Base-by-base conservation (phyloP, 2,329 filamentous ascomycete genomes). In the Talaromyces sp. region DNA sequence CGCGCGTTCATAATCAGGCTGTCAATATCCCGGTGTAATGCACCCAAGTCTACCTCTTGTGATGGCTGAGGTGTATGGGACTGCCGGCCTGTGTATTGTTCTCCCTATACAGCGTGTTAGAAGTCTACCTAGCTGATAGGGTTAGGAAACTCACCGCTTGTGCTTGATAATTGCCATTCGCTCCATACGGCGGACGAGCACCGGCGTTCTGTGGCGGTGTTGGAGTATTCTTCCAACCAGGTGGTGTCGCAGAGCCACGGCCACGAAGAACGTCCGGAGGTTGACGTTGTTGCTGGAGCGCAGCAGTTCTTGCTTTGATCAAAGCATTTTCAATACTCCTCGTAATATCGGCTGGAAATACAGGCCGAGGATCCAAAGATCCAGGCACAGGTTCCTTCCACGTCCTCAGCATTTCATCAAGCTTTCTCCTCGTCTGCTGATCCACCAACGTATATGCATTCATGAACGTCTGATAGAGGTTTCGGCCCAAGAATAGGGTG, bases 371-470 rank as follows among this genome's bases (percentile, higher is more conserved):
- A 69, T 96, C 93, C 72, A 96, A 86, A 14, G 94, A 96, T 54
- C 93, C 94, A 1, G 93, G 92, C 14, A 97, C 92, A 2, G 94
- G 91, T 69, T 96, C 91, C 76, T 97, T 97, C 94, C 94, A 99
- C 0, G 94, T 99, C 75, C 90, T 92, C 67, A 99, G 82, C 88
- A 99, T 93, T 75, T 95, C 92, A 72, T 97, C 94, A 85, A 99
- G 90, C 75, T 95, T 95, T 66, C 88, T 88, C 65, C 94, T 87
- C 24, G 92, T 92, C 62, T 83, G 83, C 64, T 85, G 84, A 69
- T 96, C 92, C 64, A 97, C 92, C 62, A 95, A 85, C 3, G 89
- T 90, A 73, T 97, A 99, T 41, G 94, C 90, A 69, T 95, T 91
- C 92, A 97, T 97, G 72, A 96, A 99, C 4, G 91, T 97, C 67